phyloP scores from a whole-genome alignment of 306 rosid species.

The Cucumis hystrix region DNA sequence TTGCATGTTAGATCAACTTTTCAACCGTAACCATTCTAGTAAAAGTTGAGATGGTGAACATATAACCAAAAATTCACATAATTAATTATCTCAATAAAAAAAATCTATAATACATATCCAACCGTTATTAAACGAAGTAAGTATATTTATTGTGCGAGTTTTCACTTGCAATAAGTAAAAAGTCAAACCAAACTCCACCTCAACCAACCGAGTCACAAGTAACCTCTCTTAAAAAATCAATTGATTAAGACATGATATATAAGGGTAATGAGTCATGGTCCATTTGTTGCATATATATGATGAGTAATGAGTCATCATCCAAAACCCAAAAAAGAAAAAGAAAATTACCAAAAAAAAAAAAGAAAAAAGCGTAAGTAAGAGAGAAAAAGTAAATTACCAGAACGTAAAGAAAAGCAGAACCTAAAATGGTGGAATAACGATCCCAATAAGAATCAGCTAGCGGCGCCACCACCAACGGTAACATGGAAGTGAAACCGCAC shows the following conservation, averaged over 20 bases:
- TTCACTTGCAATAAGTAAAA: too few relatives aligned
- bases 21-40: neutral
- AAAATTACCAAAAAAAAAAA: neutral
- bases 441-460: conserved; percentile 74
- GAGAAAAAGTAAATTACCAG: conserved; percentile 21
- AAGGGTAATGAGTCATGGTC: neutral
- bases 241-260: neutral
- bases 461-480: conserved; percentile 80
- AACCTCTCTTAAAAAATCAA: neutral
- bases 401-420: conserved; percentile 56
- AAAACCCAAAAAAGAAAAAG: neutral
- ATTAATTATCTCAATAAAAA: too few relatives aligned
- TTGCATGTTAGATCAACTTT: neutral
- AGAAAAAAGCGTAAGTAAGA: neutral
- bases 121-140: too few relatives aligned
- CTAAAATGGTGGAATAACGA: conserved; percentile 56
- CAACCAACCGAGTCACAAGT: neutral
- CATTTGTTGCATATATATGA: neutral
- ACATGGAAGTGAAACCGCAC: conserved; percentile 80
- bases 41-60: neutral
- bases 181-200: neutral
- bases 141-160: too few relatives aligned
- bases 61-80: neutral
- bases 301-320: neutral
- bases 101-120: too few relatives aligned